Conservation (phyloP, 73 alveolate genomes). For the Paramecium sexaurelia region DNA sequence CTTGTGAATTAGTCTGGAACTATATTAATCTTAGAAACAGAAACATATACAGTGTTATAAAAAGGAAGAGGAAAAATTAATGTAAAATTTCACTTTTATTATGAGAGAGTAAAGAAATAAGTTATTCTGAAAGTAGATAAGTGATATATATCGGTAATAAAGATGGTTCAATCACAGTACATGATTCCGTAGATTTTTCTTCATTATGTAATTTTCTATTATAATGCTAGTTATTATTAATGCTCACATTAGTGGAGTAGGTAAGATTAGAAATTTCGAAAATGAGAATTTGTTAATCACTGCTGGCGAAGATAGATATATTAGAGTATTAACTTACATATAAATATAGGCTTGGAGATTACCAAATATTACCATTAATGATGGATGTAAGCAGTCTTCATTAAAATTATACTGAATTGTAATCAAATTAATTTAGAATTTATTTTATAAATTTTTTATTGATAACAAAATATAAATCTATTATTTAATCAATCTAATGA, state of each 20-base stretch:
- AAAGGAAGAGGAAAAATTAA: neutral
- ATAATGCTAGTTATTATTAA: neutral
- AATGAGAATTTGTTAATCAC: neutral
- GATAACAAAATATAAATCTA: neutral
- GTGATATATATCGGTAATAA: neutral
- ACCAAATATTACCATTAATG: neutral
- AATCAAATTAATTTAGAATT: neutral
- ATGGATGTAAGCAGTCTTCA: neutral
- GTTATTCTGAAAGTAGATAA: neutral
- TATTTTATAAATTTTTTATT: neutral
- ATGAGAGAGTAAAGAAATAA: conserved; percentile 40
- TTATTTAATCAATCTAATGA: neutral
- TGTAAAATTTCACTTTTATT: neutral
- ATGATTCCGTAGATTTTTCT: neutral
- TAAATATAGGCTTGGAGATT: conserved; percentile 26
- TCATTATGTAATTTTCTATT: neutral
- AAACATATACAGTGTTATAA: neutral
- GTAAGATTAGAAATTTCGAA: neutral
- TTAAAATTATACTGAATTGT: neutral
- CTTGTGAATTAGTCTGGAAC: neutral
- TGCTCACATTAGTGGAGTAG: neutral
- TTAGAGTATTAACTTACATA: neutral
- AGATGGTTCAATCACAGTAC: conserved; percentile 20
- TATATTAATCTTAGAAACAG: neutral
- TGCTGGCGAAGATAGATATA: neutral